Evolutionary conservation across 495 filamentous ascomycete species (phyloP).

Genomic region (Echria macrotheca): DNA sequence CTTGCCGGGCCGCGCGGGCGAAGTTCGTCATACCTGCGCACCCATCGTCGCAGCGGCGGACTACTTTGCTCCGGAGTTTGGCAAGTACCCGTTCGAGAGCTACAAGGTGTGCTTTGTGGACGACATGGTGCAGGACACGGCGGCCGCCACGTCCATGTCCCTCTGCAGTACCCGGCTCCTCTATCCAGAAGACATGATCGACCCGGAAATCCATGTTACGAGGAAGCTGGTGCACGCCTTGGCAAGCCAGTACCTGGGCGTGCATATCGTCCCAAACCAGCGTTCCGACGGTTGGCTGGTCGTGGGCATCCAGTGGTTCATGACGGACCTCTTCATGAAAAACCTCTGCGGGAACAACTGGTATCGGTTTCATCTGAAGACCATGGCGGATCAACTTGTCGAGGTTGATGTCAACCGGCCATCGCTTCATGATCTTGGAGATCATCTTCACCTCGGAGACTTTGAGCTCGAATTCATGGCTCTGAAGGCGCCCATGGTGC

Average conservation of each 20-base stretch:
- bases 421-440: conserved; percentile 73
- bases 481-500: conserved; percentile 83
- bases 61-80: conserved; percentile 76
- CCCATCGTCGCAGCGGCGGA: conserved; percentile 63
- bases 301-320: conserved; percentile 84
- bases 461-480: conserved; percentile 83
- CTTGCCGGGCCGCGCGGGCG: conserved; percentile 71
- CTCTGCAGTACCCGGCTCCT: conserved; percentile 84
- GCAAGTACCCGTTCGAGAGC: conserved; percentile 76
- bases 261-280: conserved; percentile 76
- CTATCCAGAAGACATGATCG: conserved; percentile 74
- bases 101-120: conserved; percentile 95
- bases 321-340: conserved; percentile 87
- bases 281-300: conserved; percentile 86
- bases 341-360: conserved; percentile 90
- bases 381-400: conserved; percentile 71
- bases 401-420: conserved; percentile 78
- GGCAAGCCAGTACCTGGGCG: conserved; percentile 89
- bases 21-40: conserved; percentile 73
- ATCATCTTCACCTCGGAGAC: conserved; percentile 69
- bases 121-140: conserved; percentile 66
- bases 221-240: conserved; percentile 73
- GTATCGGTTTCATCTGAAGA: conserved; percentile 85
- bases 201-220: conserved; percentile 72
- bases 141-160: conserved; percentile 73